phyloP scores from a whole-genome alignment of 495 filamentous ascomycete species.

The Annulohypoxylon bovei region DNA sequence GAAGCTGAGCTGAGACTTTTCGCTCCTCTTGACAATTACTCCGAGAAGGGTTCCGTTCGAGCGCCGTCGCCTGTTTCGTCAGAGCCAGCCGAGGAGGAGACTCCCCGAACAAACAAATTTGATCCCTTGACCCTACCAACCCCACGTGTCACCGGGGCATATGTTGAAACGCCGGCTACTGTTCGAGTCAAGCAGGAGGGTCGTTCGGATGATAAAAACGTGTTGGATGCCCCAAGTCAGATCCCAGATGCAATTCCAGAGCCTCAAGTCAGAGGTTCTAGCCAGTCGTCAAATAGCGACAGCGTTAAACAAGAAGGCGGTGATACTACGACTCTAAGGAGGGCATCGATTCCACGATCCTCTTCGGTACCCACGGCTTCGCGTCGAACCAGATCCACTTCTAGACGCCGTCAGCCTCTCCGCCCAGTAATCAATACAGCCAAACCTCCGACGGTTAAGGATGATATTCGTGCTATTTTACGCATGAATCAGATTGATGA shows the following conservation, averaged over 20 bases:
- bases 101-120: constrained; percentile 53
- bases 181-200: constrained; percentile 49
- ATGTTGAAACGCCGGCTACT: constrained; percentile 61
- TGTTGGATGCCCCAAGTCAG: neutral
- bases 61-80: constrained; percentile 54
- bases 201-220: constrained; percentile 8
- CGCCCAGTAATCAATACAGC: constrained; percentile 58
- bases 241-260: neutral
- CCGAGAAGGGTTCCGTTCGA: constrained; percentile 62
- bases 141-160: constrained; percentile 61
- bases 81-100: constrained; percentile 53
- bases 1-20: constrained; percentile 64
- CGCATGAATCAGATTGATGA: constrained; percentile 61
- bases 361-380: constrained; percentile 38
- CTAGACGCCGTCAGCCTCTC: constrained; percentile 49
- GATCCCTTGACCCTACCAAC: constrained; percentile 62
- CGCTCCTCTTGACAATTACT: constrained; percentile 62
- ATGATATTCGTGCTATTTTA: constrained; percentile 61
- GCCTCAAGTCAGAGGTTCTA: constrained; percentile 27
- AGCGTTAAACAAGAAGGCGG: neutral
- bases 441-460: constrained; percentile 56
- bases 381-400: constrained; percentile 46
- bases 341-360: constrained; percentile 31
- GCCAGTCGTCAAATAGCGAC: constrained; percentile 11
- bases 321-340: constrained; percentile 1